Evolutionary conservation across 225 moss, liverwort and hornwort species (phyloP).

Genomic region (Polytrichum commune): DNA sequence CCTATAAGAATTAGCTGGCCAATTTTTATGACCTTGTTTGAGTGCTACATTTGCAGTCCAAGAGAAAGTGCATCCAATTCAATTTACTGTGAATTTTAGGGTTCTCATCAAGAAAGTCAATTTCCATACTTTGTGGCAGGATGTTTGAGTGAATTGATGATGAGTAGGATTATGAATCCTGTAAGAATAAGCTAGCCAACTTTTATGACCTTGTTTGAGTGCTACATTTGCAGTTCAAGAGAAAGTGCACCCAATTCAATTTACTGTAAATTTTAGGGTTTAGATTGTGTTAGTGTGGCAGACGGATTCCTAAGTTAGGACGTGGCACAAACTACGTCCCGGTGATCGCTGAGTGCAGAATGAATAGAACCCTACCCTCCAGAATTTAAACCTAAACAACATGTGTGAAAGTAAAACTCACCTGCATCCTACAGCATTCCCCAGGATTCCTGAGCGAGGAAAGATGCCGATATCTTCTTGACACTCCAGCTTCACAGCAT

Average conservation of each 20-base stretch:
- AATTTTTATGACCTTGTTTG: background rate
- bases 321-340: background rate
- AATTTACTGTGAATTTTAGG: too few relatives aligned
- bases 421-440: slow-evolving; percentile 46
- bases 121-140: too few relatives aligned
- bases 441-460: slow-evolving; percentile 29
- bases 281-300: too few relatives aligned
- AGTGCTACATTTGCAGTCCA: too few relatives aligned
- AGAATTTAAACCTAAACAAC: background rate
- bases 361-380: background rate
- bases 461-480: slow-evolving; percentile 36
- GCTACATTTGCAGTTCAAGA: too few relatives aligned
- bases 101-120: too few relatives aligned
- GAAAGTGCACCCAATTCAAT: too few relatives aligned
- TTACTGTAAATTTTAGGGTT: too few relatives aligned
- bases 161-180: too few relatives aligned
- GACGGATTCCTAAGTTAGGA: too few relatives aligned
- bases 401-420: slow-evolving; percentile 2
- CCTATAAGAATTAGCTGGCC: background rate
- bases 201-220: background rate
- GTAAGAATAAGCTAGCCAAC: background rate
- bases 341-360: slow-evolving; percentile 2
- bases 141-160: too few relatives aligned
- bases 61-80: too few relatives aligned
- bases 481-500: slow-evolving; percentile 29